phyloP scores from a whole-genome alignment of 116 monocot species.

The Thalassia testudinum region DNA sequence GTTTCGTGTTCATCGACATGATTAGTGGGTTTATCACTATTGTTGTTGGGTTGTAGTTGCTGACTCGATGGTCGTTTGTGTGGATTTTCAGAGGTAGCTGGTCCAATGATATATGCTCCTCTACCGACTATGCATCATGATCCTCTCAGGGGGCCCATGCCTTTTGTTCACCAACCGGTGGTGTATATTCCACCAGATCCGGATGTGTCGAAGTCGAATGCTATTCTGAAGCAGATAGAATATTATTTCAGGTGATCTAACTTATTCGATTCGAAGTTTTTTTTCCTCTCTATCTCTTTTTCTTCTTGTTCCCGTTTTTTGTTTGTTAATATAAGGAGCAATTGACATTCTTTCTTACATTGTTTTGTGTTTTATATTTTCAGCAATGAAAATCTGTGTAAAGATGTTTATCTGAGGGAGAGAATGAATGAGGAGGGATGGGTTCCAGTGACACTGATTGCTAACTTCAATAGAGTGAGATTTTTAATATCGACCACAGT shows the following conservation, averaged over 20 bases:
- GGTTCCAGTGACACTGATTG: slow-evolving; percentile 9
- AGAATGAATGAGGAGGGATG: slow-evolving; percentile 10
- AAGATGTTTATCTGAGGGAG: slow-evolving; percentile 7
- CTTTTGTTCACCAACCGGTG: slow-evolving; percentile 15
- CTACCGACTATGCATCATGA: slow-evolving; percentile 3
- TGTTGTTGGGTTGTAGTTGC: not conserved
- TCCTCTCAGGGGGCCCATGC: slow-evolving; percentile 2
- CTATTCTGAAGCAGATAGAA: slow-evolving; percentile 30
- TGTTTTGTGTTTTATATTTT: too few species aligned
- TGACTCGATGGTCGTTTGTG: not conserved
- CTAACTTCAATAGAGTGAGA: slow-evolving; percentile 12
- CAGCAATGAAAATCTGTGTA: slow-evolving; percentile 10
- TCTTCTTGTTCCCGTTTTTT: not conserved
- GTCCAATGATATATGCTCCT: slow-evolving; percentile 21
- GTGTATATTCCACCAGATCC: slow-evolving; percentile 5
- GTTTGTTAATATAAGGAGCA: too few species aligned
- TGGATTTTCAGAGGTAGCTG: slow-evolving; percentile 15
- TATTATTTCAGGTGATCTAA: slow-evolving; percentile 48
- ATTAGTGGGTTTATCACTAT: not conserved
- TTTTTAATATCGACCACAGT: too few species aligned
- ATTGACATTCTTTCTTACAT: too few species aligned
- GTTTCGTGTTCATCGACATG: not conserved
- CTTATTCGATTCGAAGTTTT: not conserved
- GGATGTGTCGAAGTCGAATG: not conserved
- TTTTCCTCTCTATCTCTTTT: not conserved